phyloP scores from a whole-genome alignment of 331 rosid genomes.

The Telfairia occidentalis region DNA sequence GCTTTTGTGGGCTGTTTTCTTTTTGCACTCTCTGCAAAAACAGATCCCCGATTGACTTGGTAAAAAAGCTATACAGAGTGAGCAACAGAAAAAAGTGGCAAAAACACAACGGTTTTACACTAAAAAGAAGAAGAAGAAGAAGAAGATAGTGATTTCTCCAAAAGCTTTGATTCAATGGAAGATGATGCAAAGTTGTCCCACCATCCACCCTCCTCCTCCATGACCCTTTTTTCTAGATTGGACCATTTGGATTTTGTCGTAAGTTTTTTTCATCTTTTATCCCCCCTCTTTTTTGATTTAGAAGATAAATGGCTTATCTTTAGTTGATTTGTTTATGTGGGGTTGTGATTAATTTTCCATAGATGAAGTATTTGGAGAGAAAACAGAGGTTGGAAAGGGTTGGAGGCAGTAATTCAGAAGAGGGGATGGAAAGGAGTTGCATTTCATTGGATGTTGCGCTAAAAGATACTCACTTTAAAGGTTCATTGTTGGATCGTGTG shows the following conservation, averaged over 20 bases:
- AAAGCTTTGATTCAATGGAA: background rate
- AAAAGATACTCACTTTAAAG: slow-evolving; percentile 12
- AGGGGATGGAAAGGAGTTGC: background rate
- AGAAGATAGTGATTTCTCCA: background rate
- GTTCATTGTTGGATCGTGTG: slow-evolving; percentile 13
- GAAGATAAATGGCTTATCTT: background rate
- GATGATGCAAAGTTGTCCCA: background rate
- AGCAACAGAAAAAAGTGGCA: background rate
- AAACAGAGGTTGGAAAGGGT: background rate
- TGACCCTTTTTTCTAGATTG: slow-evolving; percentile 1
- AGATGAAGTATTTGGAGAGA: background rate
- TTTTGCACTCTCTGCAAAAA: background rate
- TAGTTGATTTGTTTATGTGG: background rate
- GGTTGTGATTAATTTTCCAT: background rate
- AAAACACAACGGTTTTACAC: background rate
- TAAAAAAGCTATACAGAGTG: background rate
- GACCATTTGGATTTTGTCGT: slow-evolving; percentile 1
- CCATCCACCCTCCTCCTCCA: slow-evolving; percentile 5
- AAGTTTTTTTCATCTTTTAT: background rate
- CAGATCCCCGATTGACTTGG: background rate
- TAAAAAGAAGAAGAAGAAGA: background rate
- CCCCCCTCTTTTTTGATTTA: background rate
- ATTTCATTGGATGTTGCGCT: slow-evolving; percentile 8
- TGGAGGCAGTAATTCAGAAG: background rate
- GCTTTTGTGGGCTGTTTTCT: background rate